A percentile compares a stretch with the other conserved stretches of the same genome.
phyloP scores from a whole-genome alignment of 2,329 filamentous ascomycete genomes.

The Cladophialophora bantiana region DNA sequence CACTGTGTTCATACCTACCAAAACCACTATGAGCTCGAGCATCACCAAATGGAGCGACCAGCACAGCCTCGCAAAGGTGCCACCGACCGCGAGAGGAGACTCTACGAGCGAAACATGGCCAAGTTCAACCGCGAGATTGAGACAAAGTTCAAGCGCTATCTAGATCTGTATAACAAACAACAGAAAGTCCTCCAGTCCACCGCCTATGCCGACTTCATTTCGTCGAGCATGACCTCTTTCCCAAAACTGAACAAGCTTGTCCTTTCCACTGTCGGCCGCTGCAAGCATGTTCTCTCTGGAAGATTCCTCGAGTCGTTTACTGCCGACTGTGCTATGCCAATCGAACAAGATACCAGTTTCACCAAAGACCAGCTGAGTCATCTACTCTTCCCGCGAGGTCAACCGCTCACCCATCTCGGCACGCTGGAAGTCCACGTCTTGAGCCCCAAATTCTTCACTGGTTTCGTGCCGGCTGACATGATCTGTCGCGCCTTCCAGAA shows the following conservation, averaged over 20 bases:
- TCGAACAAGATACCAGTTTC: slow-evolving; percentile 32
- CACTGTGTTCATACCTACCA: slow-evolving; percentile 39
- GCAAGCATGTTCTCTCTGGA: slow-evolving; percentile 37
- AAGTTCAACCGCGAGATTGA: slow-evolving; percentile 35
- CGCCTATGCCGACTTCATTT: slow-evolving; percentile 26
- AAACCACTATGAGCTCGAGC: slow-evolving; percentile 34
- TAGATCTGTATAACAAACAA: slow-evolving; percentile 32
- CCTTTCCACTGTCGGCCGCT: slow-evolving; percentile 36
- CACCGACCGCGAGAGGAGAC: slow-evolving; percentile 33
- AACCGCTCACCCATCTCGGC: slow-evolving; percentile 25
- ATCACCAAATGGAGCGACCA: slow-evolving; percentile 33
- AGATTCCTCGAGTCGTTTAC: slow-evolving; percentile 37
- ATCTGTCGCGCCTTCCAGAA: slow-evolving; percentile 31
- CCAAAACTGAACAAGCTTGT: slow-evolving; percentile 34
- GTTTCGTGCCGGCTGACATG: slow-evolving; percentile 23
- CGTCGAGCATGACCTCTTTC: slow-evolving; percentile 31
- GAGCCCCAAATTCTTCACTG: slow-evolving; percentile 39
- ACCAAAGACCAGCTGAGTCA: slow-evolving; percentile 38
- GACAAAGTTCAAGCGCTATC: slow-evolving; percentile 35
- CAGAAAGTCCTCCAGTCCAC: slow-evolving; percentile 32
- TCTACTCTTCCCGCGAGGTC: slow-evolving; percentile 32
- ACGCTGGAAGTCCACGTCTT: slow-evolving; percentile 33
- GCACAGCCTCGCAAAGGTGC: slow-evolving; percentile 25
- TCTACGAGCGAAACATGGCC: slow-evolving; percentile 38
- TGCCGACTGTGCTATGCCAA: slow-evolving; percentile 35